phyloP scores from a whole-genome alignment of 768 basidiomycete genomes.

The Exsudoporus frostii region DNA sequence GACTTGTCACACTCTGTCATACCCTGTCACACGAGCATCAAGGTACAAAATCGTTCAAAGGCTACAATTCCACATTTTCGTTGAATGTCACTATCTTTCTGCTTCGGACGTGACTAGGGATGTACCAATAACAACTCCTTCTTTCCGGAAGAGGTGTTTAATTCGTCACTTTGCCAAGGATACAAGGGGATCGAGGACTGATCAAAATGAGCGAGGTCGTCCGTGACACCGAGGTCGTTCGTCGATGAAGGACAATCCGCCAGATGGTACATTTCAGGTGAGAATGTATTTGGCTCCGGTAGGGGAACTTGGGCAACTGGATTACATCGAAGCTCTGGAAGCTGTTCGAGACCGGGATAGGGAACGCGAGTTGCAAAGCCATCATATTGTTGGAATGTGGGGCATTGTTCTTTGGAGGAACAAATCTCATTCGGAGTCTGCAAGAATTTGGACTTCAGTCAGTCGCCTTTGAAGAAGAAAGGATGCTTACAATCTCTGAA shows the following conservation, averaged over 20 bases:
- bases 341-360: conserved; percentile 1
- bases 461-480: neutral
- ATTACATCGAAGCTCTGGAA: neutral
- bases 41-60: too few species aligned
- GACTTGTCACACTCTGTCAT: neutral
- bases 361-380: neutral
- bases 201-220: neutral
- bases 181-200: neutral
- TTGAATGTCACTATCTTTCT: neutral
- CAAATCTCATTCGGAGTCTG: conserved; percentile 29
- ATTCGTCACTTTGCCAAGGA: neutral
- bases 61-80: neutral
- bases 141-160: neutral
- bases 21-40: conserved; percentile 1
- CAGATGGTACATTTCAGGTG: neutral
- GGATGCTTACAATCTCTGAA: conserved; percentile 28
- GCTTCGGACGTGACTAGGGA: neutral
- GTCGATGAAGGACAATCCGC: neutral
- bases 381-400: neutral
- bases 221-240: neutral
- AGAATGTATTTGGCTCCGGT: neutral
- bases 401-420: conserved; percentile 7
- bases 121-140: neutral
- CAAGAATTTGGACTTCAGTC: conserved; percentile 1
- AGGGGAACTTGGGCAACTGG: neutral